A percentile compares a stretch with the other conserved stretches of the same genome.
Evolutionary conservation across 345 rosid genomes (phyloP).

Genomic region (Brassica juncea): DNA sequence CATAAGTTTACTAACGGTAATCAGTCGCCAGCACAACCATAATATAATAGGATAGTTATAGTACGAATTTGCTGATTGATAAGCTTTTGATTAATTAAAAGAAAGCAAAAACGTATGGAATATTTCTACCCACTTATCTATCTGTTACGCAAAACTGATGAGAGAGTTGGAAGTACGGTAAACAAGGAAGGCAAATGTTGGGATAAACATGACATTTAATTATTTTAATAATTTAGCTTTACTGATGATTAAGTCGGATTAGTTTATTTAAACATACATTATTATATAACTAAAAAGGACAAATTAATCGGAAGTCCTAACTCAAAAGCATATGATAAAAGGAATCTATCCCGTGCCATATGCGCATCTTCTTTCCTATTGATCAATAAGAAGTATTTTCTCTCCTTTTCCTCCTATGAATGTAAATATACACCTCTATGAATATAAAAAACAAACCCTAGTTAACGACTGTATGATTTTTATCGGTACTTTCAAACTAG

Average conservation of each 20-base stretch:
- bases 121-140: constrained; percentile 33
- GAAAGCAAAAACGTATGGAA: constrained; percentile 40
- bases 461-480: constrained; percentile 11
- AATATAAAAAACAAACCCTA: constrained; percentile 9
- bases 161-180: constrained; percentile 39
- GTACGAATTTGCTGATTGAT: constrained; percentile 21
- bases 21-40: constrained; percentile 10
- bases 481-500: constrained; percentile 30
- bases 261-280: not conserved
- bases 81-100: constrained; percentile 12
- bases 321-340: constrained; percentile 41
- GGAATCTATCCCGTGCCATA: constrained; percentile 25
- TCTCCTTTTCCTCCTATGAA: not conserved
- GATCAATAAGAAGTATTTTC: not conserved
- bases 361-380: constrained; percentile 32
- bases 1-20: constrained; percentile 6
- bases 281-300: constrained; percentile 19
- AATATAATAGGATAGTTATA: not conserved
- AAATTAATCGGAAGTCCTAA: constrained; percentile 29
- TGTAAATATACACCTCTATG: not conserved
- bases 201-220: constrained; percentile 42
- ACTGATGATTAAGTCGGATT: constrained; percentile 19
- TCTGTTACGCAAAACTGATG: constrained; percentile 34
- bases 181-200: constrained; percentile 44
- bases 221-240: constrained; percentile 32